phyloP scores from a whole-genome alignment of 768 basidiomycete genomes.

The Mycena sanguinolenta region DNA sequence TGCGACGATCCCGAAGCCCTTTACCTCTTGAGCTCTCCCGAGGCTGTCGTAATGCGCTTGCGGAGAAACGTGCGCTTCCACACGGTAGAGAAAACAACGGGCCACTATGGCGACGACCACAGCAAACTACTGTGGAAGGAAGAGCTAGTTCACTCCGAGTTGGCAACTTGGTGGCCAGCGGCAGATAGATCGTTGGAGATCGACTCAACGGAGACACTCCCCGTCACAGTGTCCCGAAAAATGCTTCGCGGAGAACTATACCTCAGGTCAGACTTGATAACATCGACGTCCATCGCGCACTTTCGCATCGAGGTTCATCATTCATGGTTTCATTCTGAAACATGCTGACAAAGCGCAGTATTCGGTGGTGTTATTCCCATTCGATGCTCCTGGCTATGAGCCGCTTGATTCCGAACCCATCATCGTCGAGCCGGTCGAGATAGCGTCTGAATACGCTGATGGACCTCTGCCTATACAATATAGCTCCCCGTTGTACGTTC shows the following conservation, averaged over 20 bases:
- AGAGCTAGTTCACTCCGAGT: slow-evolving; percentile 44
- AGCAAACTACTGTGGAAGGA: slow-evolving; percentile 41
- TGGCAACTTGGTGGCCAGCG: slow-evolving; percentile 52
- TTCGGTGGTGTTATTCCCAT: slow-evolving; percentile 53
- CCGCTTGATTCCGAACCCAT: slow-evolving; percentile 42
- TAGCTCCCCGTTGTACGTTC: slow-evolving; percentile 42
- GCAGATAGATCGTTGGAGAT: slow-evolving; percentile 27
- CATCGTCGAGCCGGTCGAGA: slow-evolving; percentile 48
- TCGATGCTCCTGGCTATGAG: slow-evolving; percentile 48
- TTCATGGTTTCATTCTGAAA: background rate
- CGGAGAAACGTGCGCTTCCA: slow-evolving; percentile 44
- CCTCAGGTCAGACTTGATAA: slow-evolving; percentile 49
- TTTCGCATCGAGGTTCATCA: slow-evolving; percentile 53
- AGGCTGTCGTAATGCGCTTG: slow-evolving; percentile 49
- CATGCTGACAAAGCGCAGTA: slow-evolving; percentile 45
- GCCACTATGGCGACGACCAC: slow-evolving; percentile 18
- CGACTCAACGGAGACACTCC: slow-evolving; percentile 27
- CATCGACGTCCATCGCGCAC: slow-evolving; percentile 53
- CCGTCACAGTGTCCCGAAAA: slow-evolving; percentile 16
- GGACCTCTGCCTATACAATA: slow-evolving; percentile 48
- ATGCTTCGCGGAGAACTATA: slow-evolving; percentile 54
- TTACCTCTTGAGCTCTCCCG: slow-evolving; percentile 50
- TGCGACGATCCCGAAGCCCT: slow-evolving; percentile 51
- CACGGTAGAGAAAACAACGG: slow-evolving; percentile 28
- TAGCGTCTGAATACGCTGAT: slow-evolving; percentile 47